Conservation (phyloP, 1,139 yeast species). For the Fermentozyma sake region DNA sequence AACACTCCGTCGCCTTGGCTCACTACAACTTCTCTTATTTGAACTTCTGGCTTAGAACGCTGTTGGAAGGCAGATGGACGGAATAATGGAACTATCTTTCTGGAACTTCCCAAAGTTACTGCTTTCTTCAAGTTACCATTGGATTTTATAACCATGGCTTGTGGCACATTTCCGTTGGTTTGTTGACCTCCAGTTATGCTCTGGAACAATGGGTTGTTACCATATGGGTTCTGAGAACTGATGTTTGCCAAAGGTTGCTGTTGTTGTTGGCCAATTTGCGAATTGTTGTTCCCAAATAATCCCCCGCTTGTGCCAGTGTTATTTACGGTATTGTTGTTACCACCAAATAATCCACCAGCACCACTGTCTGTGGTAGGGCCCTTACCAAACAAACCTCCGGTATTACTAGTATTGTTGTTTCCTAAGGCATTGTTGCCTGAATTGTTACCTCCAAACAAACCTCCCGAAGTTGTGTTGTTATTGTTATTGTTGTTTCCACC, state of each 20-base stretch:
- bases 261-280: constrained; percentile 14
- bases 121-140: constrained; percentile 43
- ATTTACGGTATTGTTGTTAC: constrained; percentile 9
- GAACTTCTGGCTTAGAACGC: too few relatives aligned
- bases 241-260: constrained; percentile 38
- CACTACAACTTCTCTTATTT: too few relatives aligned
- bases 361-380: constrained; percentile 10
- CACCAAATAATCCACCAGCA: constrained; percentile 23
- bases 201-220: constrained; percentile 61
- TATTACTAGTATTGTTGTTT: constrained; percentile 4
- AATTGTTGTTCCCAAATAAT: constrained; percentile 12
- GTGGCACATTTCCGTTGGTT: not conserved
- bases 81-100: constrained; percentile 2
- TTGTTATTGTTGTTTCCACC: constrained; percentile 11
- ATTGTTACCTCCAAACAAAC: constrained; percentile 15
- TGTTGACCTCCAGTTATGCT: constrained; percentile 26
- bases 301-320: constrained; percentile 16
- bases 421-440: constrained; percentile 7
- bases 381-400: constrained; percentile 16
- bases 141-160: not conserved
- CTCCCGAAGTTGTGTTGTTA: constrained; percentile 12
- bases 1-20: constrained; percentile 45
- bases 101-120: constrained; percentile 45
- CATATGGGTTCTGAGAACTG: constrained; percentile 66
- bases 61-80: too few relatives aligned